These are phyloP conservation scores for Globisporangium emineosum DNA, from an alignment of 352 stramenopile genomes.

Conservation along the genomic window DNA sequence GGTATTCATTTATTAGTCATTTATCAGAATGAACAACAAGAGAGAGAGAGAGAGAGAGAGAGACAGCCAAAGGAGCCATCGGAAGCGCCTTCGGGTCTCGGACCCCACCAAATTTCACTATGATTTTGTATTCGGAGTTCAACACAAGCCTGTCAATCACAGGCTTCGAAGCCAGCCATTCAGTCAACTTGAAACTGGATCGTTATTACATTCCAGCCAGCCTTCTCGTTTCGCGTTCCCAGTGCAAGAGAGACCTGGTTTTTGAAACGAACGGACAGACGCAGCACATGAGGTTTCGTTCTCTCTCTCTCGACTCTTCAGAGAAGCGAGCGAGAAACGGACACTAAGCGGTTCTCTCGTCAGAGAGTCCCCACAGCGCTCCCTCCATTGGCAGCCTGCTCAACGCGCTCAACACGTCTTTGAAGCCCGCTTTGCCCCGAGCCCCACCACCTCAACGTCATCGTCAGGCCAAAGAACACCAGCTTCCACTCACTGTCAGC, in stretches of 20 bases:
- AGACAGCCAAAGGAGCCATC: conserved; percentile 1
- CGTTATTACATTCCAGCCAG: neutral
- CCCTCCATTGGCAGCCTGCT: neutral
- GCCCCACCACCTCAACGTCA: neutral
- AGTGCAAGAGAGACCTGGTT: neutral
- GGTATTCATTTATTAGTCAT: neutral
- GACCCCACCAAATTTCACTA: neutral
- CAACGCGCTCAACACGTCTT: neutral
- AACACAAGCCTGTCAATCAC: too few relatives aligned
- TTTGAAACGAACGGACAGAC: neutral
- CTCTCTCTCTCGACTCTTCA: neutral
- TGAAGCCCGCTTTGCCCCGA: neutral
- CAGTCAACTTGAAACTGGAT: neutral
- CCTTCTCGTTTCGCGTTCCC: neutral
- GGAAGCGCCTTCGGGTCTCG: neutral
- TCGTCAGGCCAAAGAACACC: neutral
- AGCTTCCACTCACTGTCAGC: too few relatives aligned
- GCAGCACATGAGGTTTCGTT: neutral
- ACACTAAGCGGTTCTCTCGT: neutral
- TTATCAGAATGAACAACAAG: neutral
- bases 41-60: neutral
- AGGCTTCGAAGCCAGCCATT: neutral
- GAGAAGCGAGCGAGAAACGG: neutral
- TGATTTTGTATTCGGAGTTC: neutral
- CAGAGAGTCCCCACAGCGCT: too few relatives aligned